These are phyloP conservation scores for Amanita pseudoporphyria DNA, from an alignment of 768 basidiomycete genomes.

Conservation along the genomic window DNA sequence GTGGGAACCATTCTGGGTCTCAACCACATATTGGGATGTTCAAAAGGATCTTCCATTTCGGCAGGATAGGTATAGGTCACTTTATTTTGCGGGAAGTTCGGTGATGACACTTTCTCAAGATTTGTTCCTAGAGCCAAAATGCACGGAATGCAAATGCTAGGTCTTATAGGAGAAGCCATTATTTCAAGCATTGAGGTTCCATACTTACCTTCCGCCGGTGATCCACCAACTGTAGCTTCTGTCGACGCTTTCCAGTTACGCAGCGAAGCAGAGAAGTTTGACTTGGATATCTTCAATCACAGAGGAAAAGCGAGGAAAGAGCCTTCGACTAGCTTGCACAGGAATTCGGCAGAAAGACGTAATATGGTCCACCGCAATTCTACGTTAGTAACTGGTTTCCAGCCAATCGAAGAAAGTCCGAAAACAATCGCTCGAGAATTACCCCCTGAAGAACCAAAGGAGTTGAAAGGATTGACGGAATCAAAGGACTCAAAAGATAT, in stretches of 20 bases:
- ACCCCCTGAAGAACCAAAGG: conserved; percentile 32
- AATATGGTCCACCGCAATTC: conserved; percentile 39
- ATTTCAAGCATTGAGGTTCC: conserved; percentile 86
- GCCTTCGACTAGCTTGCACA: conserved; percentile 23
- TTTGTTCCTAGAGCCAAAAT: conserved; percentile 94
- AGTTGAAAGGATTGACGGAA: conserved; percentile 28
- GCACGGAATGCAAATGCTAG: conserved; percentile 95
- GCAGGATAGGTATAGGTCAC: conserved; percentile 48
- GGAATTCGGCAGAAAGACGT: conserved; percentile 32
- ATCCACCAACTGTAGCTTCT: conserved; percentile 22
- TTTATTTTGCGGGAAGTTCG: conserved; percentile 1
- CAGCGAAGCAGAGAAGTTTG: conserved; percentile 63
- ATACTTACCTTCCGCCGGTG: conserved; percentile 42
- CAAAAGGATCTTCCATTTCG: conserved; percentile 82
- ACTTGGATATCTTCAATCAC: conserved; percentile 56
- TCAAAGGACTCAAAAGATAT: conserved; percentile 28
- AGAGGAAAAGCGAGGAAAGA: conserved; percentile 27
- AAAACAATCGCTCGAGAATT: conserved; percentile 37
- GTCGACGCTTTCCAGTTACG: conserved; percentile 31
- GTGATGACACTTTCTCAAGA: conserved; percentile 28
- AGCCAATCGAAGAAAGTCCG: conserved; percentile 68
- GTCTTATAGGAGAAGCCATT: conserved; percentile 84
- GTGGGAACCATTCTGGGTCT: conserved; percentile 90
- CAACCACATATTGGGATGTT: conserved; percentile 76
- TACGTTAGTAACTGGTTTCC: conserved; percentile 35